Evolutionary conservation across 768 basidiomycete species (phyloP).

Genomic region (Leccinum uliginosum): DNA sequence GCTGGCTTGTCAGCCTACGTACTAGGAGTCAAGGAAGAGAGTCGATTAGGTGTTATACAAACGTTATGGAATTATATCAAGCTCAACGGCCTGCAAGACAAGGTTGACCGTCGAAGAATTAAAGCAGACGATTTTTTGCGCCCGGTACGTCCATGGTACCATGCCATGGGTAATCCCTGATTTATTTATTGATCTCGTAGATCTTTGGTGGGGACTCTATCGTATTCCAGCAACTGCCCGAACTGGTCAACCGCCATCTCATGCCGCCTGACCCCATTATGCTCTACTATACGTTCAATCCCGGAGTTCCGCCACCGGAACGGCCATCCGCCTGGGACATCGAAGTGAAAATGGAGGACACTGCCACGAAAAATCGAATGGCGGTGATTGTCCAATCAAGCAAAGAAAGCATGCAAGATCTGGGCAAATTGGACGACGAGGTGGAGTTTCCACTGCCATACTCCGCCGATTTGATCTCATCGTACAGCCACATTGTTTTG

Average conservation of each 20-base stretch:
- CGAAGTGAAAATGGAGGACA: constrained; percentile 85
- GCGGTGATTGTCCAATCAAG: constrained; percentile 62
- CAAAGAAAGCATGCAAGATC: constrained; percentile 63
- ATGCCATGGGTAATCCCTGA: not conserved
- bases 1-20: constrained; percentile 42
- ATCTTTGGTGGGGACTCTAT: constrained; percentile 70
- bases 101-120: constrained; percentile 67
- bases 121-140: constrained; percentile 64
- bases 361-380: constrained; percentile 68
- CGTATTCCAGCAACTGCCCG: constrained; percentile 76
- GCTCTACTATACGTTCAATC: constrained; percentile 72
- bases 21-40: constrained; percentile 81
- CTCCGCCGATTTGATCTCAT: constrained; percentile 16
- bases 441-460: constrained; percentile 34
- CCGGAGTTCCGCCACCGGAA: constrained; percentile 57
- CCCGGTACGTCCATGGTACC: constrained; percentile 41
- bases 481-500: constrained; percentile 4
- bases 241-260: constrained; percentile 79
- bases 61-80: constrained; percentile 94
- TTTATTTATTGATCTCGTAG: constrained; percentile 32
- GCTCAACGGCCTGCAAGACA: constrained; percentile 76
- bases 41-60: constrained; percentile 73
- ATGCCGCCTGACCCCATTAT: constrained; percentile 74
- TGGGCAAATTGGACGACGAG: constrained; percentile 83
- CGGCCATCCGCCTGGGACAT: constrained; percentile 79